Conservation (phyloP, 2,329 filamentous ascomycete species). For the Trichoderma sp. region DNA sequence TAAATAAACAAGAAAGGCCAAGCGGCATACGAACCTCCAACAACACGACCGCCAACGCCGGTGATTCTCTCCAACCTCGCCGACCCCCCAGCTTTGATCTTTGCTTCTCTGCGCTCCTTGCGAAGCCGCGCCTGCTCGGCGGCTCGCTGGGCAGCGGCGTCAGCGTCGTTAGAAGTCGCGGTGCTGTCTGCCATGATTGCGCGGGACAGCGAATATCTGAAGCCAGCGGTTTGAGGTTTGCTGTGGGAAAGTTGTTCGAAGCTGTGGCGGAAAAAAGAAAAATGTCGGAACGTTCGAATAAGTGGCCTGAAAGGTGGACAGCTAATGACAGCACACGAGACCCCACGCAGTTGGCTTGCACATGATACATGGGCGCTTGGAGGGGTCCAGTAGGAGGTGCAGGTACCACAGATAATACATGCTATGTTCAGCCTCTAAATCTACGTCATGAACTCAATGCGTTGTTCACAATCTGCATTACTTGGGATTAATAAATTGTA, state of each 20-base stretch:
- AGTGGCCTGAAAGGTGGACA: slow-evolving; percentile 1
- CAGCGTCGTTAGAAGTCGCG: slow-evolving; percentile 40
- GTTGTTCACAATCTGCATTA: neutral
- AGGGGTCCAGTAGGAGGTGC: neutral
- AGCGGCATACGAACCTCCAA: slow-evolving; percentile 31
- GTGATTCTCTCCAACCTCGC: slow-evolving; percentile 73
- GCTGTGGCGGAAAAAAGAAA: neutral
- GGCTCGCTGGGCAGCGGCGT: slow-evolving; percentile 49
- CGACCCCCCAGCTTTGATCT: slow-evolving; percentile 70
- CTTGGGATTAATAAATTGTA: neutral
- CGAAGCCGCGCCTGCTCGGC: slow-evolving; percentile 69
- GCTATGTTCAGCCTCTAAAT: neutral
- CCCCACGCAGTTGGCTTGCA: neutral
- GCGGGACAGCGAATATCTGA: neutral
- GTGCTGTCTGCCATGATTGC: slow-evolving; percentile 41
- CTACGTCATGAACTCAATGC: neutral
- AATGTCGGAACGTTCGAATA: neutral
- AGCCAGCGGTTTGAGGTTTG: neutral
- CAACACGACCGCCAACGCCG: slow-evolving; percentile 54
- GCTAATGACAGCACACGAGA: slow-evolving; percentile 1
- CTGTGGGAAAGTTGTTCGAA: neutral
- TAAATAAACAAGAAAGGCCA: neutral
- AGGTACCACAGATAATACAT: neutral
- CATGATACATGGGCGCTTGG: neutral
- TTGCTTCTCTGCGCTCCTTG: slow-evolving; percentile 76